Base-by-base conservation (phyloP, 306 rosid genomes). In the Begonia loranthoides region DNA sequence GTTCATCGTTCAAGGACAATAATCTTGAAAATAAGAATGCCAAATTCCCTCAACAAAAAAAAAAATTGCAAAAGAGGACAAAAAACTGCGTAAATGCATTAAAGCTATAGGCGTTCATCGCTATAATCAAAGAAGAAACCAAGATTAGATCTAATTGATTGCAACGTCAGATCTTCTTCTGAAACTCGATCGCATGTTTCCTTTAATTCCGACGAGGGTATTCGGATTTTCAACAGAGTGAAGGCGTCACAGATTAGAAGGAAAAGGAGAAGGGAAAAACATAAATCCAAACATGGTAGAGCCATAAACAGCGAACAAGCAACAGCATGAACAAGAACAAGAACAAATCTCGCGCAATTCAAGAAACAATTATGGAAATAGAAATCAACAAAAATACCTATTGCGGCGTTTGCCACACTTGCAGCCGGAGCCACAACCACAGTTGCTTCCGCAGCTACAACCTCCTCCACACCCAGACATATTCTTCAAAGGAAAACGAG, bases 331-430 rank as follows among this genome's bases (percentile, higher is more conserved):
- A 38, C 34, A 22, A 44, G 13, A 28, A 8, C 36, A 28, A 28
- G 13, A 33, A 38, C 34, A 22, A 44, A 15, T 36, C 28, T 40
- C 10, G 14, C 13, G 17, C 10, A 36, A 24, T 5, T 4, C n/a
- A 5, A 36, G 5, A 12, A 17, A n/a, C 14, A 40, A 13, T 17
- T 5, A 38, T 0, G 1, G 19, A 49, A 10, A 24, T 15, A 24
- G 43, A 16, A 9, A 43, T 4, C 17, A 9, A 59, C 15, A 34
- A 48, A 50, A 34, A 49, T 10, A 59, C 49, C 41, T 44, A 16
- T 49, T 53, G 68, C 76, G 67, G 58, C 57, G 64, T n/a, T 36
- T 61, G 52, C 68, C 68, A 17, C 73, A 62, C 36, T 51, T 44
- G 68, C 73, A 68, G 43, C 50, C 41, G 44, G 58, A 54, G 53